A percentile compares a stretch with the other conserved stretches of the same genome.
Conservation (phyloP, 805 yeast species). For the Candida dendrica region DNA sequence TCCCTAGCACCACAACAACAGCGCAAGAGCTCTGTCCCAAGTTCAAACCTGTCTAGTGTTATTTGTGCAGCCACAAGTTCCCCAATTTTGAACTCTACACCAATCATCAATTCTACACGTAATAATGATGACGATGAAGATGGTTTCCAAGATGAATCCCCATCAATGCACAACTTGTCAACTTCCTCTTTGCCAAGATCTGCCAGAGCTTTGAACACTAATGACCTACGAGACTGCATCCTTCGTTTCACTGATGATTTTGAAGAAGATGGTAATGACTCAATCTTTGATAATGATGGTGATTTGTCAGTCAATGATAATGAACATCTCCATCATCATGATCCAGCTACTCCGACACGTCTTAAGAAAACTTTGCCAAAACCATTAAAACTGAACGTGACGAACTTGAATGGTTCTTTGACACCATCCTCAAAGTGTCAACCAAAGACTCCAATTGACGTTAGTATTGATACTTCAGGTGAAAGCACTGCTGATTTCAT, state of each 20-base stretch:
- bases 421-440: conserved; percentile 17
- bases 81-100: conserved; percentile 10
- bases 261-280: conserved; percentile 27
- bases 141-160: conserved; percentile 10
- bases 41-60: conserved; percentile 22
- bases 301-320: conserved; percentile 3
- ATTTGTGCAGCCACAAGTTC: conserved; percentile 20
- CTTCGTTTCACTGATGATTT: conserved; percentile 33
- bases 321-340: too few relatives aligned
- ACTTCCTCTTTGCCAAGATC: conserved; percentile 15
- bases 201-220: conserved; percentile 26
- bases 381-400: conserved; percentile 8
- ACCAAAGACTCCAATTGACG: conserved; percentile 23
- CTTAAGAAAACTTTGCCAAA: conserved; percentile 15
- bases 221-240: conserved; percentile 34
- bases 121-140: conserved; percentile 2
- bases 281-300: conserved; percentile 18
- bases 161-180: conserved; percentile 9
- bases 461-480: conserved; percentile 12
- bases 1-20: background rate
- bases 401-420: conserved; percentile 13
- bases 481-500: conserved; percentile 11
- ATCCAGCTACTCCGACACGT: conserved; percentile 40
- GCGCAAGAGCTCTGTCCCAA: conserved; percentile 12
- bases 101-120: background rate